Percentiles rank a stretch among this genome's conserved stretches.
phyloP scores from a whole-genome alignment of 2,329 filamentous ascomycete species.

The Fusarium scirpi region DNA sequence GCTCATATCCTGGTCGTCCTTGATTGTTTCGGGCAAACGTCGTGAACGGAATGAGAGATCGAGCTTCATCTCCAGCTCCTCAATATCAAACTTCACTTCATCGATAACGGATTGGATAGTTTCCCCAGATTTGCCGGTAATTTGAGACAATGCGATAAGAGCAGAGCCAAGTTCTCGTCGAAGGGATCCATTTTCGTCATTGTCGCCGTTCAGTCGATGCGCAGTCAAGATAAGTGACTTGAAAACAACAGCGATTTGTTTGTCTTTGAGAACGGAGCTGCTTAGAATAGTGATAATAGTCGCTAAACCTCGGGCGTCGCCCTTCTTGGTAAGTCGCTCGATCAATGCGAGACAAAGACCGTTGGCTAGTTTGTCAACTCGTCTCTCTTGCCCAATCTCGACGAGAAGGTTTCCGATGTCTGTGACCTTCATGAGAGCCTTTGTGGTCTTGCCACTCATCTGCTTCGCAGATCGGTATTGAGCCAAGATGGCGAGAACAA shows the following conservation, averaged over 20 bases:
- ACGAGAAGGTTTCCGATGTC: constrained; percentile 70
- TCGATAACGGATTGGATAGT: constrained; percentile 76
- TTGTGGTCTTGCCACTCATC: constrained; percentile 77
- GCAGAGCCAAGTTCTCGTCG: constrained; percentile 74
- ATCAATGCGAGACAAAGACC: constrained; percentile 76
- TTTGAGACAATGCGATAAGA: constrained; percentile 74
- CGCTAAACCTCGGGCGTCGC: constrained; percentile 67
- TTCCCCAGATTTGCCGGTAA: constrained; percentile 67
- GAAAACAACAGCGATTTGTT: constrained; percentile 73
- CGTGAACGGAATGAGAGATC: constrained; percentile 74
- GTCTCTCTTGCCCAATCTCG: constrained; percentile 72
- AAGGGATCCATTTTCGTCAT: constrained; percentile 66
- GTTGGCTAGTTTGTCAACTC: constrained; percentile 77
- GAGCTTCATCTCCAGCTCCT: constrained; percentile 79
- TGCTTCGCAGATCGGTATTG: constrained; percentile 79
- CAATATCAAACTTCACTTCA: constrained; percentile 77
- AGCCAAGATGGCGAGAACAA: constrained; percentile 83
- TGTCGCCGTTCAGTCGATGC: constrained; percentile 66
- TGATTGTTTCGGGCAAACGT: constrained; percentile 61
- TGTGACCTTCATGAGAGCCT: constrained; percentile 73
- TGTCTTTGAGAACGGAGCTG: constrained; percentile 69
- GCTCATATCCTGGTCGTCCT: constrained; percentile 60
- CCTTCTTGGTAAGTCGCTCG: constrained; percentile 70
- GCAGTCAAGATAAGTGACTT: constrained; percentile 73
- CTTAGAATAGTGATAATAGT: constrained; percentile 72